Percentiles rank a stretch among this genome's conserved stretches.
Conservation (phyloP, 106 monocot genomes). For the Acorus gramineus region DNA sequence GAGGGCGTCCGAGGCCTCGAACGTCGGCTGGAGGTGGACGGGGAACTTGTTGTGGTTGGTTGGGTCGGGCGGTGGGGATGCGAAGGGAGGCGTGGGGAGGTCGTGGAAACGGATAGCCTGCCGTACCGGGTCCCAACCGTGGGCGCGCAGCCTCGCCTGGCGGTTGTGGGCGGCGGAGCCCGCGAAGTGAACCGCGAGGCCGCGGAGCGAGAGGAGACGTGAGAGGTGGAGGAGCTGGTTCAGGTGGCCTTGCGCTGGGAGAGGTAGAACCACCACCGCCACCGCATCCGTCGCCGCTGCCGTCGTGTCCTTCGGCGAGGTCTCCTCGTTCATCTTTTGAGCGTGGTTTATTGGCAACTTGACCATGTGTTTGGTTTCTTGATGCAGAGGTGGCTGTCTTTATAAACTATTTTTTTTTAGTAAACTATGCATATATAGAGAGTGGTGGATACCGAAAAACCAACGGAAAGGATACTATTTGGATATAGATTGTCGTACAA, state of each 20-base stretch:
- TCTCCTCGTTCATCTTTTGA: too few relatives aligned
- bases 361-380: too few relatives aligned
- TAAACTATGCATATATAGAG: too few relatives aligned
- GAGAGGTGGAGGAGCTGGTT: slow-evolving; percentile 76
- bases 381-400: too few relatives aligned
- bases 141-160: slow-evolving; percentile 35
- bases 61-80: slow-evolving; percentile 21
- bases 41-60: slow-evolving; percentile 27
- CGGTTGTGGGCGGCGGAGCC: slow-evolving; percentile 38
- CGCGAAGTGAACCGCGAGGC: slow-evolving; percentile 43
- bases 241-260: slow-evolving; percentile 72
- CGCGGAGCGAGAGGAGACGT: slow-evolving; percentile 25
- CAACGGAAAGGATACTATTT: too few relatives aligned
- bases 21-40: slow-evolving; percentile 29
- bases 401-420: too few relatives aligned
- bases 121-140: slow-evolving; percentile 34
- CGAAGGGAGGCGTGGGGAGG: slow-evolving; percentile 25
- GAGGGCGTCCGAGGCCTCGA: slow-evolving; percentile 12
- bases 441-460: too few relatives aligned
- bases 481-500: too few relatives aligned
- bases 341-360: too few relatives aligned
- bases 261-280: slow-evolving; percentile 42
- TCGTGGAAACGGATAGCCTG: slow-evolving; percentile 35
- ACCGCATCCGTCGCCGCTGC: slow-evolving; percentile 1
- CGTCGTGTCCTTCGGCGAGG: background rate